Evolutionary conservation across 2,329 filamentous ascomycete genomes (phyloP).

Genomic region (Lomentospora prolificans): DNA sequence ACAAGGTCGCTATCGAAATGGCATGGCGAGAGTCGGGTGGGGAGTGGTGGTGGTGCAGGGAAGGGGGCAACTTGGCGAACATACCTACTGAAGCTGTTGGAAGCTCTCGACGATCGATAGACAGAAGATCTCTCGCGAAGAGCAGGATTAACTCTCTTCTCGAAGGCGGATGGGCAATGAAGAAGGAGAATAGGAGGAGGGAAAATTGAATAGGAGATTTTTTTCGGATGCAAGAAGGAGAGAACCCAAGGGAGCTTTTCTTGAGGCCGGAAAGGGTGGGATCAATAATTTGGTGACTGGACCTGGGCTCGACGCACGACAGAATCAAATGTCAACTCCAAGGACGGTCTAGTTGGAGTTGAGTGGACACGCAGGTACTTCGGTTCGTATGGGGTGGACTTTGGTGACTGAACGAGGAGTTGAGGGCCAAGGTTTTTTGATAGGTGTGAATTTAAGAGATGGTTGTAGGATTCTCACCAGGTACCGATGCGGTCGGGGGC

Average conservation of each 20-base stretch:
- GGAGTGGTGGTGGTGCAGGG: background rate
- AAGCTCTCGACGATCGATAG: slow-evolving; percentile 4
- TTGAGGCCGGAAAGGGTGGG: background rate
- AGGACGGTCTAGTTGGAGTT: background rate
- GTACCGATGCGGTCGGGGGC: background rate
- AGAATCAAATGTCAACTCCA: background rate
- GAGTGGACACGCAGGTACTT: background rate
- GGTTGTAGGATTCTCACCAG: background rate
- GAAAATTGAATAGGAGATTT: slow-evolving; percentile 7
- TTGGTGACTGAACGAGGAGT: no score
- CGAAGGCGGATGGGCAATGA: slow-evolving; percentile 6
- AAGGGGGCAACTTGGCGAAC: background rate
- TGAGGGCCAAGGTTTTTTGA: slow-evolving; percentile 9
- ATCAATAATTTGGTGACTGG: background rate
- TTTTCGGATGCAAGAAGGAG: background rate
- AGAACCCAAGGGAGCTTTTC: background rate
- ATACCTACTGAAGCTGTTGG: background rate
- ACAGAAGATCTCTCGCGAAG: slow-evolving; percentile 6
- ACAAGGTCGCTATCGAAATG: background rate
- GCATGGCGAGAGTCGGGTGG: slow-evolving; percentile 5
- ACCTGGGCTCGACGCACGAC: background rate
- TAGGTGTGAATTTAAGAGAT: background rate
- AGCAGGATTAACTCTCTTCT: background rate
- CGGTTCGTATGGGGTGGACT: no score
- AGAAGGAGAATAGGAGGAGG: slow-evolving; percentile 7